Percentiles rank a stretch among this genome's conserved stretches.
Conservation (phyloP, 192 early-diverging fungal genomes). For the Backusella liffmaniae region DNA sequence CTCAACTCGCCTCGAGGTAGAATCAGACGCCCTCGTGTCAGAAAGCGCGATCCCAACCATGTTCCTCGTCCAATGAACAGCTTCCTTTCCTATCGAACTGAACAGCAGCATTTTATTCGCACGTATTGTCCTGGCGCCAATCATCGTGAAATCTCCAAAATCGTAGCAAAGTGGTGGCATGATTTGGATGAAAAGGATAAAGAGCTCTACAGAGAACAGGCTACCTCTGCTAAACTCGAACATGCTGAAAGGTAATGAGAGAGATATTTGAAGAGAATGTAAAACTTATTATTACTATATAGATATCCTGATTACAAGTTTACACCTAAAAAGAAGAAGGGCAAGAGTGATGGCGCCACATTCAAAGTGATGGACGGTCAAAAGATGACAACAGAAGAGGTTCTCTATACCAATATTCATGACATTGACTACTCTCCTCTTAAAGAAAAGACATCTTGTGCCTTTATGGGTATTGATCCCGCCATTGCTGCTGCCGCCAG, state of each 20-base stretch:
- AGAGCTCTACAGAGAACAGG: constrained; percentile 46
- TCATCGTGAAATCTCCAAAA: constrained; percentile 60
- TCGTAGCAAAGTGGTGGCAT: constrained; percentile 60
- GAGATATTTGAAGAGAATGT: neutral
- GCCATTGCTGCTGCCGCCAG: neutral
- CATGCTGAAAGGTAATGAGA: constrained; percentile 40
- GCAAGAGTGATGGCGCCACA: neutral
- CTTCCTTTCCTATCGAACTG: constrained; percentile 62
- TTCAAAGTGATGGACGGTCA: neutral
- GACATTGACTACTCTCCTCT: neutral
- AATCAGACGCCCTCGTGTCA: neutral
- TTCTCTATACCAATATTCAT: neutral
- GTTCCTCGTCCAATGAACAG: constrained; percentile 57
- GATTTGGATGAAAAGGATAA: constrained; percentile 49
- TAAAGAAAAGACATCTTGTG: neutral
- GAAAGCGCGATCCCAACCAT: constrained; percentile 10
- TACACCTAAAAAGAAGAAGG: neutral
- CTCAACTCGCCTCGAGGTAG: neutral
- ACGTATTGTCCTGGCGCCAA: constrained; percentile 46
- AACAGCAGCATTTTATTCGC: constrained; percentile 54
- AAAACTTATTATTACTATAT: neutral
- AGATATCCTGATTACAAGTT: constrained; percentile 31
- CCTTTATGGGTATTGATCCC: neutral
- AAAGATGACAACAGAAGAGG: neutral
- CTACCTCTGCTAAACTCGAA: constrained; percentile 44